A percentile compares a stretch with the other conserved stretches of the same genome.
phyloP scores from a whole-genome alignment of 495 filamentous ascomycete species.

The Aspergillus cavernicola region DNA sequence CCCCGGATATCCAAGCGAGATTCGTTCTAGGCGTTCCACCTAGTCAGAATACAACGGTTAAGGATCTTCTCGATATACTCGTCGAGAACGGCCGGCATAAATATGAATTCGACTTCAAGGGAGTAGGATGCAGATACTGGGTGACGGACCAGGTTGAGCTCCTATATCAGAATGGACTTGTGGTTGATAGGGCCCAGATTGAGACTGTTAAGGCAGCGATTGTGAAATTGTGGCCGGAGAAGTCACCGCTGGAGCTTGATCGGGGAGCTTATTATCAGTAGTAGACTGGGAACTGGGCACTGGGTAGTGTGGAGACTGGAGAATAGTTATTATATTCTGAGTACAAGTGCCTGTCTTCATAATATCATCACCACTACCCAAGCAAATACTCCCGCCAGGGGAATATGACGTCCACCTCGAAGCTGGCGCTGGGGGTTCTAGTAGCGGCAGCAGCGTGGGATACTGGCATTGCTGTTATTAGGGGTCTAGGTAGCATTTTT shows the following conservation, averaged over 20 bases:
- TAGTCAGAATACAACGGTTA: slow-evolving; percentile 14
- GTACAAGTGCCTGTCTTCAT: too few relatives aligned
- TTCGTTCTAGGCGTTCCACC: slow-evolving; percentile 17
- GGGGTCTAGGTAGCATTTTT: too few relatives aligned
- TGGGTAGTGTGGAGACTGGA: too few relatives aligned
- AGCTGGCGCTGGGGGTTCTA: too few relatives aligned
- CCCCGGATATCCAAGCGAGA: slow-evolving; percentile 1
- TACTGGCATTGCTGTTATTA: too few relatives aligned
- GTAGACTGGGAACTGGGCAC: too few relatives aligned
- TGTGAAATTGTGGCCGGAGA: slow-evolving; percentile 15
- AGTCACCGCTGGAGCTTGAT: slow-evolving; percentile 2
- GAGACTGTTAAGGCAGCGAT: slow-evolving; percentile 1
- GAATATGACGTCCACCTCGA: too few relatives aligned
- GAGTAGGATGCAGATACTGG: slow-evolving; percentile 31
- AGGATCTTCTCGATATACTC: slow-evolving; percentile 33
- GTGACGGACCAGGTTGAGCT: slow-evolving; percentile 8
- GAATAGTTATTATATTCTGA: too few relatives aligned
- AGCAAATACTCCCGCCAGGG: too few relatives aligned
- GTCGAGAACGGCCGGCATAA: slow-evolving; percentile 73
- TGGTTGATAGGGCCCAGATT: slow-evolving; percentile 4
- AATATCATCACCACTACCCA: too few relatives aligned
- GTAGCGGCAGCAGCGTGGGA: too few relatives aligned
- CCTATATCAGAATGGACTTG: neutral
- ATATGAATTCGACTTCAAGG: slow-evolving; percentile 67
- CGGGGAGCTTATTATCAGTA: slow-evolving; percentile 16